Evolutionary conservation across 2,329 filamentous ascomycete species (phyloP).

Genomic region (Pseudopyrenochaeta lycopersici): DNA sequence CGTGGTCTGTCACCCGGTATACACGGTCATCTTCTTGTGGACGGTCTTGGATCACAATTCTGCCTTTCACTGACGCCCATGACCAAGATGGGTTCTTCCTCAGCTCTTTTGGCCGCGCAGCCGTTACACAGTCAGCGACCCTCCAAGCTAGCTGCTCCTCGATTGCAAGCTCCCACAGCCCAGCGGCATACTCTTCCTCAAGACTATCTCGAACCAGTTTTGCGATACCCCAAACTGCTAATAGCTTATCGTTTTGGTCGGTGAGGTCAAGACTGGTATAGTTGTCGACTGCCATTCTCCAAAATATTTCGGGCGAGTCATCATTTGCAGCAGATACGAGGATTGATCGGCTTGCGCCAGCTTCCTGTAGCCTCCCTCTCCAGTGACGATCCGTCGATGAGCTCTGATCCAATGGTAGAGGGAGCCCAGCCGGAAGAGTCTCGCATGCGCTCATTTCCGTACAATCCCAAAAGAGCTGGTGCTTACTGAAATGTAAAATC

Average conservation of each 20-base stretch:
- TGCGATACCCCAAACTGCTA: slow-evolving; percentile 34
- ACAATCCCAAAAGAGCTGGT: slow-evolving; percentile 34
- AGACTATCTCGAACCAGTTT: slow-evolving; percentile 33
- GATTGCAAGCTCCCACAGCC: slow-evolving; percentile 27
- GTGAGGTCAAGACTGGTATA: slow-evolving; percentile 34
- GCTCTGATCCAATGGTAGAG: slow-evolving; percentile 11
- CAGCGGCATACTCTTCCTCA: slow-evolving; percentile 28
- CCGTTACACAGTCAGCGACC: slow-evolving; percentile 1
- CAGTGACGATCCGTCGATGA: slow-evolving; percentile 18
- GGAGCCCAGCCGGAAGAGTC: slow-evolving; percentile 10
- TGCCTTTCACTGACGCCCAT: slow-evolving; percentile 21
- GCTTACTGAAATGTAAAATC: slow-evolving; percentile 21
- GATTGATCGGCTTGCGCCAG: not conserved
- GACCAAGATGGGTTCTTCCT: slow-evolving; percentile 21
- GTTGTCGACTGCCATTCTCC: slow-evolving; percentile 23
- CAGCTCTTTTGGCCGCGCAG: slow-evolving; percentile 9
- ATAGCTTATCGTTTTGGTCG: slow-evolving; percentile 24
- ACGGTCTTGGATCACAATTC: slow-evolving; percentile 3
- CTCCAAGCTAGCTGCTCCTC: slow-evolving; percentile 38
- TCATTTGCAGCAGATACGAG: slow-evolving; percentile 21
- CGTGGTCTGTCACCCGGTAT: slow-evolving; percentile 14
- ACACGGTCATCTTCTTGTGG: not conserved
- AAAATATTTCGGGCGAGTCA: slow-evolving; percentile 26
- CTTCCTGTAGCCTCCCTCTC: slow-evolving; percentile 12
- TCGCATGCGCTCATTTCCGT: slow-evolving; percentile 18